Conservation (phyloP, 1,284 basidiomycete genomes). For the Paramarasmius palmivorus region DNA sequence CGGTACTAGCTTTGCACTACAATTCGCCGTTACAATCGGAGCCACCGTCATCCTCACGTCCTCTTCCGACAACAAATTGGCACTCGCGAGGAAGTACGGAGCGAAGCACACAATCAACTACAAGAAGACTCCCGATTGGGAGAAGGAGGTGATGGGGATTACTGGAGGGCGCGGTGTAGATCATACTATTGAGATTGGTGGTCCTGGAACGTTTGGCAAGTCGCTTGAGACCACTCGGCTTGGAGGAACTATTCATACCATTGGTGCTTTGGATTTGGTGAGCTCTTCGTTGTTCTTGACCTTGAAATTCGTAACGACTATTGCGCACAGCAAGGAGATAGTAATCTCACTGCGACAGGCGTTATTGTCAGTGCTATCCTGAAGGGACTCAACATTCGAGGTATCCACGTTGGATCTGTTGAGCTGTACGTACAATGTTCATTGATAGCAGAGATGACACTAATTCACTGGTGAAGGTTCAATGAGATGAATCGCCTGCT, state of each 20-base stretch:
- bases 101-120: constrained; percentile 48
- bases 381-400: constrained; percentile 9
- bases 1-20: neutral
- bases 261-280: constrained; percentile 22
- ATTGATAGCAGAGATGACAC: too few species aligned
- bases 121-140: too few species aligned
- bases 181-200: constrained; percentile 33
- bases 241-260: constrained; percentile 23
- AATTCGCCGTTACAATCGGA: constrained; percentile 43
- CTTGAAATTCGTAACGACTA: neutral
- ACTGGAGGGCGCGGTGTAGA: constrained; percentile 23
- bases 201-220: constrained; percentile 29
- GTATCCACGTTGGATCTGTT: too few species aligned
- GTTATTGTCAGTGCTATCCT: constrained; percentile 8
- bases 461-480: too few species aligned
- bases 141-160: too few species aligned
- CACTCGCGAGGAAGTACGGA: constrained; percentile 35
- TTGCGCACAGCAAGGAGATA: neutral
- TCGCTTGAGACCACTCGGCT: constrained; percentile 33
- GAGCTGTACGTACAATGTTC: too few species aligned
- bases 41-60: constrained; percentile 50
- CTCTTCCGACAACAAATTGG: constrained; percentile 49
- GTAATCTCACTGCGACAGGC: neutral
- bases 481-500: constrained; percentile 42
- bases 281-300: neutral